Conservation (phyloP, 441 rosid genomes). For the Raphanus hybrid region DNA sequence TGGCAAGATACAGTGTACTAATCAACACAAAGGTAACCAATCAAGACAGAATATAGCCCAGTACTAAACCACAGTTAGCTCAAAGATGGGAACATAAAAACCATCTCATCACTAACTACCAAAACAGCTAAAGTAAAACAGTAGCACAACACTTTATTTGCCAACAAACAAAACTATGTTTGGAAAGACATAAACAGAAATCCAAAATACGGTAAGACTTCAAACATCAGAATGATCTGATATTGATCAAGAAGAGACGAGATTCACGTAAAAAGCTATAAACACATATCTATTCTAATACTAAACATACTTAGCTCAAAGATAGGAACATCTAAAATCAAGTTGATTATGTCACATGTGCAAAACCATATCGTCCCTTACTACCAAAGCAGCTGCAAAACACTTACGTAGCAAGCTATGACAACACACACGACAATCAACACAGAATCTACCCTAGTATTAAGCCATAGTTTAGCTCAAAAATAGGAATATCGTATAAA, state of each 20-base stretch:
- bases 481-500: not conserved
- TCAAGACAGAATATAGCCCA: not conserved
- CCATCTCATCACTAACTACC: not conserved
- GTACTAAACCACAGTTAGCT: constrained; percentile 4
- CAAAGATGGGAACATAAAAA: not conserved
- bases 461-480: constrained; percentile 6
- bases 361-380: too few relatives aligned
- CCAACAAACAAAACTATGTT: constrained; percentile 19
- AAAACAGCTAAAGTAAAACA: constrained; percentile 7
- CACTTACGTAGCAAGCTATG: too few relatives aligned
- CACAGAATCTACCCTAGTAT: not conserved
- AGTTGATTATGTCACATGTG: too few relatives aligned
- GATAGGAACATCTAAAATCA: too few relatives aligned
- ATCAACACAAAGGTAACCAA: constrained; percentile 15
- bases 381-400: too few relatives aligned
- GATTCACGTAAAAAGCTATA: not conserved
- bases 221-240: not conserved
- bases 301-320: too few relatives aligned
- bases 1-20: constrained; percentile 8
- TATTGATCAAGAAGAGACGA: constrained; percentile 17
- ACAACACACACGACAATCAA: not conserved
- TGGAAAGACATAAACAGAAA: not conserved
- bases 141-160: constrained; percentile 9
- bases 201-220: not conserved
- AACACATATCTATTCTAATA: not conserved